A percentile compares a stretch with the other conserved stretches of the same genome.
These are phyloP conservation scores for Rhodotorula sp. DNA, from an alignment of 1,284 basidiomycete species.

Conservation along the genomic window DNA sequence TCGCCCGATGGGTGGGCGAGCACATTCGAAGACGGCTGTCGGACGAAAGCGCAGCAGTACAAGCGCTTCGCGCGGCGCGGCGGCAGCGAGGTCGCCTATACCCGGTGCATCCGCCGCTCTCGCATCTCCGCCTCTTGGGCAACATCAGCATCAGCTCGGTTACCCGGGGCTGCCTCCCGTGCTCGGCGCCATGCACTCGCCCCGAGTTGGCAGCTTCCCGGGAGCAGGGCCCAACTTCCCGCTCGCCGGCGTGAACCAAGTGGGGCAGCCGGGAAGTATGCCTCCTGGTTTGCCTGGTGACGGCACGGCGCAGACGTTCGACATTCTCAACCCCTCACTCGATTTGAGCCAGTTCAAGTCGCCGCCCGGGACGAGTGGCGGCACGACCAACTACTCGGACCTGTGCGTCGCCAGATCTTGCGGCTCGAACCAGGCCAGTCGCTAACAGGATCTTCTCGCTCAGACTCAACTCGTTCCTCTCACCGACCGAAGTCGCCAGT, in stretches of 20 bases:
- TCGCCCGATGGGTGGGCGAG: conserved; percentile 9
- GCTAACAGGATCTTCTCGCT: neutral
- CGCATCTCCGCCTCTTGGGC: neutral
- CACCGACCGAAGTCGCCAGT: conserved; percentile 31
- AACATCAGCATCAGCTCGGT: neutral
- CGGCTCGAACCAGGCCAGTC: neutral
- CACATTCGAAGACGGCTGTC: neutral
- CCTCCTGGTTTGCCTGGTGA: neutral
- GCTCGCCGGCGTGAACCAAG: too few species aligned
- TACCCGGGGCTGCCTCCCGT: neutral
- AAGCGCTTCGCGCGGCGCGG: conserved; percentile 1
- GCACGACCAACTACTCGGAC: conserved; percentile 31
- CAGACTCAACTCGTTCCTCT: conserved; percentile 39
- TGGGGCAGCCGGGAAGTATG: too few species aligned
- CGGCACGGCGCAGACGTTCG: conserved; percentile 26
- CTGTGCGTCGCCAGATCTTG: conserved; percentile 9
- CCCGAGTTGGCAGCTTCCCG: too few species aligned
- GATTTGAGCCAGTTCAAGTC: conserved; percentile 36
- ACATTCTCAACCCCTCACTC: conserved; percentile 29
- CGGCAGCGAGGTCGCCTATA: neutral
- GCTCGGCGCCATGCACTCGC: too few species aligned
- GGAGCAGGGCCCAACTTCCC: too few species aligned
- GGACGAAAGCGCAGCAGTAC: conserved; percentile 12
- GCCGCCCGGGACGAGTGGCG: conserved; percentile 23
- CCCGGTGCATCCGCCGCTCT: neutral